A percentile compares a stretch with the other conserved stretches of the same genome.
Conservation (phyloP, 2,329 filamentous ascomycete genomes). For the Talaromyces marneffei region DNA sequence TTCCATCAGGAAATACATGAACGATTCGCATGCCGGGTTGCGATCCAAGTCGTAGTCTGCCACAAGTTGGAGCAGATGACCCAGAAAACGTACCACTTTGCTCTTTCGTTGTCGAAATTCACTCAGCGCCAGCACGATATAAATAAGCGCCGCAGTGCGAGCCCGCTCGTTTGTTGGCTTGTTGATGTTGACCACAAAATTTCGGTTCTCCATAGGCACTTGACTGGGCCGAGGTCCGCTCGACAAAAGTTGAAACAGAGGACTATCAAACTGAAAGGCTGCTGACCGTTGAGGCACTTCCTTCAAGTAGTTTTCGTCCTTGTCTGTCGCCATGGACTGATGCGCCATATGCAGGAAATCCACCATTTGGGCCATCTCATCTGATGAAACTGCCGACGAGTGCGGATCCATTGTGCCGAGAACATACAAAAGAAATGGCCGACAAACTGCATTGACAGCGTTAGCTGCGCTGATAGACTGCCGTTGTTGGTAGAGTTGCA, state of each 20-base stretch:
- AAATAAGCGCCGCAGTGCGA: conserved; percentile 35
- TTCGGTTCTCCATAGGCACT: conserved; percentile 31
- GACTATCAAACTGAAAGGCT: conserved; percentile 33
- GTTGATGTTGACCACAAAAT: conserved; percentile 31
- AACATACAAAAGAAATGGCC: conserved; percentile 32
- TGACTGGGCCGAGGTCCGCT: conserved; percentile 36
- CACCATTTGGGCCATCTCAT: conserved; percentile 26
- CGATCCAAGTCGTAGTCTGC: conserved; percentile 29
- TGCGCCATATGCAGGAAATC: conserved; percentile 33
- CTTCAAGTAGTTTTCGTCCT: conserved; percentile 21
- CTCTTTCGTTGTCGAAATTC: conserved; percentile 28
- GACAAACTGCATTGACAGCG: conserved; percentile 17
- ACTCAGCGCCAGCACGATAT: conserved; percentile 34
- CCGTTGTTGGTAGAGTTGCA: conserved; percentile 26
- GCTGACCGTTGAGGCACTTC: conserved; percentile 26
- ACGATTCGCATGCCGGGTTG: conserved; percentile 34
- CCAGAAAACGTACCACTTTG: conserved; percentile 31
- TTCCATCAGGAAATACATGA: conserved; percentile 37
- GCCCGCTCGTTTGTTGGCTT: conserved; percentile 30
- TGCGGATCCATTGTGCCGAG: conserved; percentile 27
- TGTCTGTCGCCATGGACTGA: conserved; percentile 30
- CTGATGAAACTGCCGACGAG: conserved; percentile 11
- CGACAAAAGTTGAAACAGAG: conserved; percentile 37
- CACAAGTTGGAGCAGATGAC: conserved; percentile 22
- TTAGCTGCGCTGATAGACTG: conserved; percentile 18